Base-by-base conservation (phyloP, 164 flowering plant species). In the Dillenia suffruticosa region DNA sequence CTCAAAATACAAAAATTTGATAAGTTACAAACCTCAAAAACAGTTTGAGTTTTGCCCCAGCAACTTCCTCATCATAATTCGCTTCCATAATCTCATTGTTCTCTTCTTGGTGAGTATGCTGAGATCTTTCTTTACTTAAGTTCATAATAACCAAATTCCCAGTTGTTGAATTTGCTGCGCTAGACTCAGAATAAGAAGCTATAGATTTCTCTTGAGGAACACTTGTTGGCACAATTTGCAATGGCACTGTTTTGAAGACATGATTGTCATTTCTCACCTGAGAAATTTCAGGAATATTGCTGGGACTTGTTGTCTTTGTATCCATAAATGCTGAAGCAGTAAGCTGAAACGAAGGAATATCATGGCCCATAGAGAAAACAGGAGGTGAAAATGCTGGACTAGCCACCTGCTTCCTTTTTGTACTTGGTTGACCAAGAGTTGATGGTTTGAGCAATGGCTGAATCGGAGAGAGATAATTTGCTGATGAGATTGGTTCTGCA, bases 41-140 rank as follows among this genome's bases (percentile, higher is more conserved):
- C 81, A 95, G 76, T 75, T 73, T 90, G 5, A 88, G 90, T 61
- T 83, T 90, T 54, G 94, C 94, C 49, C 67, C 70, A 22, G 82
- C 81, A 74, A 76, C 85, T 83, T 88, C 90, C 63, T 79, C 69
- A 59, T 80, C 84, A 51, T 77, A 72, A 52, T 66, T 22, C 76
- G 32, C 58, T 50, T 59, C 61, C 40, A 58, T 24, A 46, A 59
- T 61, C 44, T 76, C 76, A 63, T 72, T 64, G 57, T 51, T 58
- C 67, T 74, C 66, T 63, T 73, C 81, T 63, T 71, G 74, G 49
- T 48, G 47, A 46, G 15, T 61, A 62, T 54, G 57, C 44, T 51
- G 19, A 52, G 61, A 59, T 55, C 73, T 72, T 44, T 67, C 80
- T 70, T 62, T 68, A 53, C 66, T 75, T 22, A 51, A 22, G 19